Evolutionary conservation across 352 stramenopile genomes (phyloP).

Genomic region (Pythium utonaiense): DNA sequence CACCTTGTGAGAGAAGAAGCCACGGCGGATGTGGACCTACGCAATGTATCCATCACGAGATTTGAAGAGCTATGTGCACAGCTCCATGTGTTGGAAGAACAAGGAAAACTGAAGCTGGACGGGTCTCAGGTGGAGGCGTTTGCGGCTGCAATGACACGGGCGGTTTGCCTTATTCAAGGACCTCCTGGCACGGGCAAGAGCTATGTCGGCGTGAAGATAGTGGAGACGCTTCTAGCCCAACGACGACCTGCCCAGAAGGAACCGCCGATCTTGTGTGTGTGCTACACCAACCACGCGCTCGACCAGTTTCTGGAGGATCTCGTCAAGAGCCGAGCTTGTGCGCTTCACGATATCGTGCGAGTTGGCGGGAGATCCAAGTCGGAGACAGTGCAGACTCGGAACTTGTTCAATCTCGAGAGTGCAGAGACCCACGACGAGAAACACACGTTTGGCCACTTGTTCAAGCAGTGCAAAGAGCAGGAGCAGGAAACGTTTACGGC

Average conservation of each 20-base stretch:
- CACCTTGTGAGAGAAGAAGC: conserved; percentile 1
- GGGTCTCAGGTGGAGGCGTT: conserved; percentile 58
- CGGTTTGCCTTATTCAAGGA: conserved; percentile 79
- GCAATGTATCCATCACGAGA: not conserved
- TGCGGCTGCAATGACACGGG: conserved; percentile 61
- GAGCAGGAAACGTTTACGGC: conserved; percentile 8
- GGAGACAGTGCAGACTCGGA: conserved; percentile 23
- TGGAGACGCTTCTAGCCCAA: conserved; percentile 52
- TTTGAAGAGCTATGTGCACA: conserved; percentile 3
- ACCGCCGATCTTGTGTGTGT: conserved; percentile 74
- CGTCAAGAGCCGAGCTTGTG: conserved; percentile 31
- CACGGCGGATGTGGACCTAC: conserved; percentile 1
- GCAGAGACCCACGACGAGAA: conserved; percentile 4
- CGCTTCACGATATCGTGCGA: conserved; percentile 55
- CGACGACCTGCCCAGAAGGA: conserved; percentile 16
- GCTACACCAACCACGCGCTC: conserved; percentile 90
- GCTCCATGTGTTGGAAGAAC: conserved; percentile 4
- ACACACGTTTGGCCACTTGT: conserved; percentile 5
- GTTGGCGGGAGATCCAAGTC: conserved; percentile 72
- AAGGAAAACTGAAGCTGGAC: conserved; percentile 35
- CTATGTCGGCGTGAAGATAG: conserved; percentile 78
- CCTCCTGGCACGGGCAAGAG: conserved; percentile 80
- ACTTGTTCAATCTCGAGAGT: not conserved
- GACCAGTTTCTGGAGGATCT: conserved; percentile 89
- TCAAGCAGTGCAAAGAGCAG: conserved; percentile 28